These are phyloP conservation scores for Epichloe scottii DNA, from an alignment of 2,329 filamentous ascomycete species.

Conservation along the genomic window DNA sequence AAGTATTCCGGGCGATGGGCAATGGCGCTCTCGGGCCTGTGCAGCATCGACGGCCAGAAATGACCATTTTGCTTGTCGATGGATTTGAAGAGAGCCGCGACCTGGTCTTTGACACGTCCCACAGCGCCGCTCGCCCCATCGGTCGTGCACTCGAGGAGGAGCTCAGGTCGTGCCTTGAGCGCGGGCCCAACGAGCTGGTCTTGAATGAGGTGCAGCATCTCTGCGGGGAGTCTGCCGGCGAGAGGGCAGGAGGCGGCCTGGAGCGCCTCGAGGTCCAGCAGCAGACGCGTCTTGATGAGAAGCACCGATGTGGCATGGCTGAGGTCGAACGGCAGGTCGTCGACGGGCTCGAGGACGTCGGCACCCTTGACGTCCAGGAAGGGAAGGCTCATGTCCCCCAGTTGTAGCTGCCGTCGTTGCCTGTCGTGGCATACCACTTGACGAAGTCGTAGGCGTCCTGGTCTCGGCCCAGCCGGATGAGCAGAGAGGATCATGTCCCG, in stretches of 20 bases:
- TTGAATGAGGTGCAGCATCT: slow-evolving; percentile 12
- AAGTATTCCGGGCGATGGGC: slow-evolving; percentile 1
- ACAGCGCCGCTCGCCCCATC: slow-evolving; percentile 2
- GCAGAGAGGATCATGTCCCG: slow-evolving; percentile 26
- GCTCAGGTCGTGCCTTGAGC: background rate
- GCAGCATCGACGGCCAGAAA: slow-evolving; percentile 11
- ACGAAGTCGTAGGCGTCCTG: slow-evolving; percentile 37
- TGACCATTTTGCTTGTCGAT: slow-evolving; percentile 9
- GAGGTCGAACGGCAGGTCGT: slow-evolving; percentile 3
- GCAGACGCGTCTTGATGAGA: slow-evolving; percentile 14
- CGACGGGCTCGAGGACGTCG: slow-evolving; percentile 25
- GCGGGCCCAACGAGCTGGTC: slow-evolving; percentile 8
- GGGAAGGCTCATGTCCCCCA: slow-evolving; percentile 11
- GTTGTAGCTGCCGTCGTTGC: slow-evolving; percentile 8
- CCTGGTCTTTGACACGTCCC: slow-evolving; percentile 9
- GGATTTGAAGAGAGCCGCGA: slow-evolving; percentile 6
- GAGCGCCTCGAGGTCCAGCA: slow-evolving; percentile 12
- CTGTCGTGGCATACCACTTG: slow-evolving; percentile 19
- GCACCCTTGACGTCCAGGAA: slow-evolving; percentile 23
- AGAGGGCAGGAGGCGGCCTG: slow-evolving; percentile 8
- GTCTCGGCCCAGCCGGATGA: slow-evolving; percentile 33
- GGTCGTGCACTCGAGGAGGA: slow-evolving; percentile 4
- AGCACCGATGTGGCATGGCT: slow-evolving; percentile 8
- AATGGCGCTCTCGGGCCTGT: background rate
- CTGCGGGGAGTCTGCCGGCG: slow-evolving; percentile 6